These are phyloP conservation scores for Cladosporium cucumerinum DNA, from an alignment of 2,329 filamentous ascomycete species.

Conservation along the genomic window DNA sequence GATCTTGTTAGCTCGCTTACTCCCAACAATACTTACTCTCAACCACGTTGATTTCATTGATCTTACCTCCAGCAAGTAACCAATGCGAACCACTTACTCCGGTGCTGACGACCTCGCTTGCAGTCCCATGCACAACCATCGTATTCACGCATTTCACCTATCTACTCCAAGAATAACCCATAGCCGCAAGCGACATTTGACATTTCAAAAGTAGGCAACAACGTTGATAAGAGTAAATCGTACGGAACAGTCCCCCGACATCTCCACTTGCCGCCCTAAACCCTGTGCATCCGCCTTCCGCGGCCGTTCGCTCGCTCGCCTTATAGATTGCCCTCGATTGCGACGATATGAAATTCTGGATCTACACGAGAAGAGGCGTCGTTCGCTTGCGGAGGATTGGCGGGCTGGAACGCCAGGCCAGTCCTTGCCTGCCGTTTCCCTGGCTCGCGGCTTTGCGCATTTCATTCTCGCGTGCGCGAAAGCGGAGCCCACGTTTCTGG, in stretches of 20 bases:
- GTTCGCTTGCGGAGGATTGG: not conserved
- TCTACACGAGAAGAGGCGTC: not conserved
- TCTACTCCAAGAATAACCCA: not conserved
- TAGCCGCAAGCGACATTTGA: not conserved
- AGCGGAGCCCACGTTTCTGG: slow-evolving; percentile 1
- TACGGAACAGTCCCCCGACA: not conserved
- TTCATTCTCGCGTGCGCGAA: not conserved
- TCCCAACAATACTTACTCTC: not conserved
- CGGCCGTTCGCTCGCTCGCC: not conserved
- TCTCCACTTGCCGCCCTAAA: slow-evolving; percentile 2
- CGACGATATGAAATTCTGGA: not conserved
- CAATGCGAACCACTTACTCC: not conserved
- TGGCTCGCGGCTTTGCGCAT: not conserved
- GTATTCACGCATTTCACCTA: not conserved
- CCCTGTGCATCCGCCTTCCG: not conserved
- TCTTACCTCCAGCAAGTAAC: not conserved
- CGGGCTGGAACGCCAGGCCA: not conserved
- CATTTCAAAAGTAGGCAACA: not conserved
- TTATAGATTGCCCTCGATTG: not conserved
- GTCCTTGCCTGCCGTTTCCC: not conserved
- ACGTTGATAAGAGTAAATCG: not conserved
- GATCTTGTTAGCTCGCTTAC: not conserved
- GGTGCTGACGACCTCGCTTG: not conserved
- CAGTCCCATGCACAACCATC: not conserved
- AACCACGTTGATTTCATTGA: not conserved